Percentiles rank a stretch among this genome's conserved stretches.
Conservation (phyloP, 768 basidiomycete species). For the Paxillus ammoniavirescens region DNA sequence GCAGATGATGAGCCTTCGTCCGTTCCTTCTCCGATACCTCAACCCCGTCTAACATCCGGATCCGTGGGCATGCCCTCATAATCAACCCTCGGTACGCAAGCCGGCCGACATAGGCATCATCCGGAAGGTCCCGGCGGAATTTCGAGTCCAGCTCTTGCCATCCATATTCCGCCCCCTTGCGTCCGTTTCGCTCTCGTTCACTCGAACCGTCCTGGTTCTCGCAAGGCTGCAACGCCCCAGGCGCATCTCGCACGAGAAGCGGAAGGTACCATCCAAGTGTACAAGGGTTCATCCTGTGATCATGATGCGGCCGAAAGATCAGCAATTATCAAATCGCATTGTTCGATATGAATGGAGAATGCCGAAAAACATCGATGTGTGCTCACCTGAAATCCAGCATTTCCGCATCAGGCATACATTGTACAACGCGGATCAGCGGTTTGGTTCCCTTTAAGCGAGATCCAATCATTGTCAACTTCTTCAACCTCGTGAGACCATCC, state of each 20-base stretch:
- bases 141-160: constrained; percentile 78
- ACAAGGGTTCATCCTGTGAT: constrained; percentile 86
- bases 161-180: neutral
- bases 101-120: constrained; percentile 82
- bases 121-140: constrained; percentile 88
- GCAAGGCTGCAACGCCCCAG: constrained; percentile 65
- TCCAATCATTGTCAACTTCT: constrained; percentile 86
- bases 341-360: constrained; percentile 4
- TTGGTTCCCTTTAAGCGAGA: constrained; percentile 75
- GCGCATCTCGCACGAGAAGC: constrained; percentile 67
- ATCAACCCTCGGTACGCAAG: constrained; percentile 87
- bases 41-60: constrained; percentile 85
- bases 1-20: constrained; percentile 71
- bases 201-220: constrained; percentile 32
- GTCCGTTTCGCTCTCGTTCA: constrained; percentile 18
- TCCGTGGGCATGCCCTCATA: constrained; percentile 66
- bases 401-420: constrained; percentile 76
- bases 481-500: constrained; percentile 69
- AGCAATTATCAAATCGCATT: neutral
- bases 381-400: constrained; percentile 88
- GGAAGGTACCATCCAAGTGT: constrained; percentile 97
- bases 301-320: neutral
- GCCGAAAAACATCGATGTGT: constrained; percentile 10
- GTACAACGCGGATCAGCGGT: constrained; percentile 67
- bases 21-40: constrained; percentile 80